Evolutionary conservation across 2,329 filamentous ascomycete genomes (phyloP).

Genomic region (Cercospora janseana): DNA sequence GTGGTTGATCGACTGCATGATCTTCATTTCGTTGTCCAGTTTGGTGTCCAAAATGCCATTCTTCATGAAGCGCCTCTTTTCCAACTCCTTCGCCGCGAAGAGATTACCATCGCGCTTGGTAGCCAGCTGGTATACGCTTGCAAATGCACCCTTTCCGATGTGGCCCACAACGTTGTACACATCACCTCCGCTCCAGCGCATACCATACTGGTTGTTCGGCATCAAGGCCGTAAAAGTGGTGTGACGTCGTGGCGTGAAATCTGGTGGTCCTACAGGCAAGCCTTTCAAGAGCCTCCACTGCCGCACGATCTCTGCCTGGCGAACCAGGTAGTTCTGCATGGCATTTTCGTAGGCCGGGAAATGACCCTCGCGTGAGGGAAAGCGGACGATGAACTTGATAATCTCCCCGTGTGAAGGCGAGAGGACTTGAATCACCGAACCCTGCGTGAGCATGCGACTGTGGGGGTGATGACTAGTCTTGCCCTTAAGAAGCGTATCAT

Average conservation of each 20-base stretch:
- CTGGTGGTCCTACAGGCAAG: conserved; percentile 9
- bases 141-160: conserved; percentile 93
- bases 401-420: conserved; percentile 56
- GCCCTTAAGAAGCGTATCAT: conserved; percentile 63
- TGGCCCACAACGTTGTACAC: conserved; percentile 79
- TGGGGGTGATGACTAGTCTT: conserved; percentile 46
- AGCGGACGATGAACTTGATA: conserved; percentile 79
- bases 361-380: conserved; percentile 69
- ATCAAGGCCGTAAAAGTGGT: conserved; percentile 28
- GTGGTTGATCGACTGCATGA: conserved; percentile 84
- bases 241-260: conserved; percentile 13
- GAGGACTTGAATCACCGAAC: conserved; percentile 70
- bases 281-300: conserved; percentile 15
- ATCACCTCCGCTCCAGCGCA: conserved; percentile 78
- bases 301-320: conserved; percentile 33
- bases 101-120: conserved; percentile 78
- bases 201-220: conserved; percentile 51
- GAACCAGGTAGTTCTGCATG: conserved; percentile 62
- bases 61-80: conserved; percentile 90
- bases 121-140: conserved; percentile 86
- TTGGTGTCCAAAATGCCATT: conserved; percentile 86
- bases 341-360: conserved; percentile 67
- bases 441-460: conserved; percentile 67
- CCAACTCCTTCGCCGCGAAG: conserved; percentile 90
- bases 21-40: conserved; percentile 94